Percentiles rank a stretch among this genome's conserved stretches.
phyloP scores from a whole-genome alignment of 2,329 filamentous ascomycete species.

The Allantophomopsis cytisporea region DNA sequence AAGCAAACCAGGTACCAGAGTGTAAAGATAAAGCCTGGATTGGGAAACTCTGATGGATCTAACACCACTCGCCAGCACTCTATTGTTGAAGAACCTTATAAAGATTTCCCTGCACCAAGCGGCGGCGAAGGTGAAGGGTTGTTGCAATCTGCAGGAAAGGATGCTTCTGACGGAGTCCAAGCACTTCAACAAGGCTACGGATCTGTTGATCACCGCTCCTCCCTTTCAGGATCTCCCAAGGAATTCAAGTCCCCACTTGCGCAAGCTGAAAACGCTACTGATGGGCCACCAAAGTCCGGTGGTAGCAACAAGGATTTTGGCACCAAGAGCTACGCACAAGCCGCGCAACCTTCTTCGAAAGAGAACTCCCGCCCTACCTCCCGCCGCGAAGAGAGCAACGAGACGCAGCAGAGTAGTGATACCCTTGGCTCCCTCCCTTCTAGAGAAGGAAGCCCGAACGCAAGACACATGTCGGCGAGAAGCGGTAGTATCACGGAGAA shows the following conservation, averaged over 20 bases:
- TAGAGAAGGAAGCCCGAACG: slow-evolving; percentile 17
- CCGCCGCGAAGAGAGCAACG: slow-evolving; percentile 3
- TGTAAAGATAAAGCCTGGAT: slow-evolving; percentile 50
- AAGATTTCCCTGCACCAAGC: slow-evolving; percentile 24
- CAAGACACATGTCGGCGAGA: slow-evolving; percentile 36
- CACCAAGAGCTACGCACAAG: slow-evolving; percentile 6
- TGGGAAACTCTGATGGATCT: slow-evolving; percentile 6
- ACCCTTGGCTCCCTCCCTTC: slow-evolving; percentile 14
- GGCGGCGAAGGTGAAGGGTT: slow-evolving; percentile 39
- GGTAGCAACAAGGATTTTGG: too few relatives aligned
- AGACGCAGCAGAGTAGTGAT: slow-evolving; percentile 13
- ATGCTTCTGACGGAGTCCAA: slow-evolving; percentile 52
- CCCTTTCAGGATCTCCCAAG: slow-evolving; percentile 9
- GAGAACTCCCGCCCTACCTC: neutral
- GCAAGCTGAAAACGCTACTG: slow-evolving; percentile 4
- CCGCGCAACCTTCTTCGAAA: neutral
- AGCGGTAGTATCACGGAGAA: slow-evolving; percentile 73
- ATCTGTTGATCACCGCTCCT: slow-evolving; percentile 18
- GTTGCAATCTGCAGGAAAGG: slow-evolving; percentile 35
- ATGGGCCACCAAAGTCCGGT: too few relatives aligned
- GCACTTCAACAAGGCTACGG: slow-evolving; percentile 43
- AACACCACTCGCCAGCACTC: slow-evolving; percentile 22
- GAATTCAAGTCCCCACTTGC: slow-evolving; percentile 6
- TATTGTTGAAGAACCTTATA: slow-evolving; percentile 25
- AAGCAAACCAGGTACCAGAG: slow-evolving; percentile 46